Evolutionary conservation across 768 basidiomycete species (phyloP).

Genomic region (Podaxis sp.): DNA sequence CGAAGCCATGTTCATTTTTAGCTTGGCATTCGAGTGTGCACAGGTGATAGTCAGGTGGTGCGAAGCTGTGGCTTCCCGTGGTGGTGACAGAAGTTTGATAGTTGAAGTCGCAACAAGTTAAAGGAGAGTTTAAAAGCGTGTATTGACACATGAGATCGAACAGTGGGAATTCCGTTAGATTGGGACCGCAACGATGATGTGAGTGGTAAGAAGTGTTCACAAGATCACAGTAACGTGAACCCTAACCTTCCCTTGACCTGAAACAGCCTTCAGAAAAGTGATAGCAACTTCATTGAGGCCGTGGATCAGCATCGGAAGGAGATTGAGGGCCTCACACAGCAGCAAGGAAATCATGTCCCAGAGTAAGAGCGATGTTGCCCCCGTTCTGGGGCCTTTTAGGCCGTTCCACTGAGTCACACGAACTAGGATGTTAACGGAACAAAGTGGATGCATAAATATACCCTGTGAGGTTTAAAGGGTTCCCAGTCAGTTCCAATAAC

Average conservation of each 20-base stretch:
- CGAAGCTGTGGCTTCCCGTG: not conserved
- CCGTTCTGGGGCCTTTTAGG: too few relatives aligned
- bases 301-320: not conserved
- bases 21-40: not conserved
- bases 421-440: conserved; percentile 4
- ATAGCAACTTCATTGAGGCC: not conserved
- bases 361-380: not conserved
- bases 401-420: not conserved
- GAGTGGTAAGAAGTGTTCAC: not conserved
- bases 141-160: not conserved
- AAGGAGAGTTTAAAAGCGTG: not conserved
- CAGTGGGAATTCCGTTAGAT: not conserved
- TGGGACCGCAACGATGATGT: not conserved
- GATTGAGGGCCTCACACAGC: not conserved
- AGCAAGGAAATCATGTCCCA: not conserved
- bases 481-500: too few relatives aligned
- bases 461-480: too few relatives aligned
- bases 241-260: not conserved
- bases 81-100: too few relatives aligned
- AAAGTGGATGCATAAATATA: not conserved
- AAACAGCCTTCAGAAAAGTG: not conserved
- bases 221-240: not conserved
- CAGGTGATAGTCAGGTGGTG: not conserved
- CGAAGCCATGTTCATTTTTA: not conserved
- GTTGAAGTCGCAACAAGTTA: too few relatives aligned